These are phyloP conservation scores for Liriodendron chinense DNA, from an alignment of 164 flowering plant species.

Conservation along the genomic window DNA sequence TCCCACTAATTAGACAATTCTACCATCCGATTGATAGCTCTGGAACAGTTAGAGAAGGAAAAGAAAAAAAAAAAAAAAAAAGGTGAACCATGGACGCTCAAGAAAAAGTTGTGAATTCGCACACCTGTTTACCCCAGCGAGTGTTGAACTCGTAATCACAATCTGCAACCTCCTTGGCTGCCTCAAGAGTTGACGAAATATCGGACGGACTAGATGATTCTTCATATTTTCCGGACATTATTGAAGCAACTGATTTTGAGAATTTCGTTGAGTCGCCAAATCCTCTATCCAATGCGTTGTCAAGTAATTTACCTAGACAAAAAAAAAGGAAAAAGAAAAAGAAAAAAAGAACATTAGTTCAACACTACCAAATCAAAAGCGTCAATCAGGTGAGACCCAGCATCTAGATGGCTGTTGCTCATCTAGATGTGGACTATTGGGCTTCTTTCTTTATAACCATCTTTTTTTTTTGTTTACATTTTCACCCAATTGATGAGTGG, in stretches of 20 bases:
- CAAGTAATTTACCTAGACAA: not conserved
- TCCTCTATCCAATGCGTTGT: not conserved
- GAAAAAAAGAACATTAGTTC: not conserved
- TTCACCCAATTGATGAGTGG: too few species aligned
- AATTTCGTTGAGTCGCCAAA: slow-evolving; percentile 41
- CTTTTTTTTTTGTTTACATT: too few species aligned
- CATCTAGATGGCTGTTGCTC: not conserved
- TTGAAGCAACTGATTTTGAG: slow-evolving; percentile 20
- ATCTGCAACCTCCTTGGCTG: slow-evolving; percentile 36
- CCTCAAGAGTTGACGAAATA: slow-evolving; percentile 32
- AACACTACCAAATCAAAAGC: not conserved
- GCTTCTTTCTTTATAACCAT: not conserved
- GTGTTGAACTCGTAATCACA: slow-evolving; percentile 45
- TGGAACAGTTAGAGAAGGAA: too few species aligned
- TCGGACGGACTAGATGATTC: not conserved
- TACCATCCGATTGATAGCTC: too few species aligned
- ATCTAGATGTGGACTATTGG: not conserved
- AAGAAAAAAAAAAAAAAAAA: too few species aligned
- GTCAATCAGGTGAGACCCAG: not conserved
- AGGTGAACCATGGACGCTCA: too few species aligned
- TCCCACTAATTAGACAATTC: too few species aligned
- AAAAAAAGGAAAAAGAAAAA: not conserved
- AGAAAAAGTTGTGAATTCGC: too few species aligned
- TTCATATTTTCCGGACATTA: not conserved
- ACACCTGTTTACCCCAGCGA: slow-evolving; percentile 53